phyloP scores from a whole-genome alignment of 345 rosid genomes.

The Cardamine occulta region DNA sequence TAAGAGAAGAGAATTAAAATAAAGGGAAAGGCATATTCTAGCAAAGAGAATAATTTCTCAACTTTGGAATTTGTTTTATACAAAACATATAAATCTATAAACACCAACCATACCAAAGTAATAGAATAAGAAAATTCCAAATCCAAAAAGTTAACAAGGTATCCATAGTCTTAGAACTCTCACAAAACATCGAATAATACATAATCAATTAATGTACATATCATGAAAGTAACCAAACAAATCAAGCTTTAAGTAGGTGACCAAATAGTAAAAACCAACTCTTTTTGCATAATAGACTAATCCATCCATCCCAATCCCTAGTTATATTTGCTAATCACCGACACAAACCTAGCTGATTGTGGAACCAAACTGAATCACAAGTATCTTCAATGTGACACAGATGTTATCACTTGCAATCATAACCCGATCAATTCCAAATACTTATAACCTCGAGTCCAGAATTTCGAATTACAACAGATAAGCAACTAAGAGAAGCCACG shows the following conservation, averaged over 20 bases:
- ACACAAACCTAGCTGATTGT: conserved; percentile 19
- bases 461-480: background rate
- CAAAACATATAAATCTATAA: background rate
- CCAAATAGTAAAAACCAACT: background rate
- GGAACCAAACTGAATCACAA: conserved; percentile 17
- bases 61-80: background rate
- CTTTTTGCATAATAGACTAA: background rate
- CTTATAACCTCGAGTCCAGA: conserved; percentile 1
- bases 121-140: background rate
- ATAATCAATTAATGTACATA: background rate
- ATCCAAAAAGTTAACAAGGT: background rate
- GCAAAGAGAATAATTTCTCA: background rate
- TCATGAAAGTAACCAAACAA: background rate
- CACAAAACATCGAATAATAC: background rate
- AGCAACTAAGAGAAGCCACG: background rate
- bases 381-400: conserved; percentile 4
- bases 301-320: background rate
- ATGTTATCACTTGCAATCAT: background rate
- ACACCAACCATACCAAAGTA: background rate
- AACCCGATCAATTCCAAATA: background rate
- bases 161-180: background rate
- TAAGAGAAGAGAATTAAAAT: background rate
- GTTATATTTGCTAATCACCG: conserved; percentile 13
- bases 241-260: conserved; percentile 8
- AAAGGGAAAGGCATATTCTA: background rate